phyloP scores from a whole-genome alignment of 305 asterid genomes.

The Fraxinus platypoda region DNA sequence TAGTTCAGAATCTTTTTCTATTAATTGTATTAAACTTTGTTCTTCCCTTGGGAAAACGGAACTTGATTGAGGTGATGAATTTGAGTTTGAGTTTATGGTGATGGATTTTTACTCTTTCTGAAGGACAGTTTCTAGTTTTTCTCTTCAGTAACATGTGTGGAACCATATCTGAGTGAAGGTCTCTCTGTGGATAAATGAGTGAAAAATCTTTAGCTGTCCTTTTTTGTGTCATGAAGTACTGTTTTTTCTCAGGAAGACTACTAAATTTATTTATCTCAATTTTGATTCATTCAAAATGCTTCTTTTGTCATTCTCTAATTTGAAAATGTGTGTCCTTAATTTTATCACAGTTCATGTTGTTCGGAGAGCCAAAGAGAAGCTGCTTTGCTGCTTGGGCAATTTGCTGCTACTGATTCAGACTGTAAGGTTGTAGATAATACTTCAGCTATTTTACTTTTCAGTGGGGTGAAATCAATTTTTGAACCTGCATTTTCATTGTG shows the following conservation, averaged over 20 bases:
- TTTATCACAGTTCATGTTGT: conserved; percentile 74
- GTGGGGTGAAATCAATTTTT: background rate
- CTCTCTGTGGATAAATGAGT: background rate
- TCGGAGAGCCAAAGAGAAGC: conserved; percentile 99
- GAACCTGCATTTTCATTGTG: background rate
- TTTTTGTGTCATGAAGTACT: background rate
- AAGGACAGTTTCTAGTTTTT: background rate
- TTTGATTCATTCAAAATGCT: background rate
- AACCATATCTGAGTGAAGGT: background rate
- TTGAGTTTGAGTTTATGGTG: background rate
- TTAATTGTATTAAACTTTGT: background rate
- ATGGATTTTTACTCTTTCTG: background rate
- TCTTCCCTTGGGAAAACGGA: background rate
- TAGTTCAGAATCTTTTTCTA: background rate
- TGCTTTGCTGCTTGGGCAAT: conserved; percentile 97
- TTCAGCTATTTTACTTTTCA: conserved; percentile 14
- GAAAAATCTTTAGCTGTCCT: background rate
- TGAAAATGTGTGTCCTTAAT: conserved; percentile 22
- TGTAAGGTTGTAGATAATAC: conserved; percentile 74
- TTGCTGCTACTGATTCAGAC: conserved; percentile 98
- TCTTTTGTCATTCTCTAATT: conserved; percentile 7
- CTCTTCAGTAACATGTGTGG: background rate
- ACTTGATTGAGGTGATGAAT: background rate
- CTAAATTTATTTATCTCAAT: background rate
- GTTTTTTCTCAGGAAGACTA: background rate